Conservation (phyloP, 495 filamentous ascomycete genomes). For the Hyaloscypha bicolor region DNA sequence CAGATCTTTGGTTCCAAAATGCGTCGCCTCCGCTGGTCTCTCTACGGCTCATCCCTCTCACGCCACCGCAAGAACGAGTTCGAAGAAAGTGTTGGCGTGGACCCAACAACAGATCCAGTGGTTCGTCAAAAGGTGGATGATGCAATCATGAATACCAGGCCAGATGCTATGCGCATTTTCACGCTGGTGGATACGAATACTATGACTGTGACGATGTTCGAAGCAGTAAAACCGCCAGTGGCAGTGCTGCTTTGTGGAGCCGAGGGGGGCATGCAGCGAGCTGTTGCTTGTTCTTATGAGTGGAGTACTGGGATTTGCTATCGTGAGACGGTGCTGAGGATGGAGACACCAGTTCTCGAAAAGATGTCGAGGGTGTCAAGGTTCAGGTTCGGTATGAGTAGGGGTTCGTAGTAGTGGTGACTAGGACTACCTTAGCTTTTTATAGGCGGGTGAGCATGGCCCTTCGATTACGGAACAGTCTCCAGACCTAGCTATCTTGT, state of each 20-base stretch:
- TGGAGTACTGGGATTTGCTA: slow-evolving; percentile 28
- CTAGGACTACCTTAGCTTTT: too few species aligned
- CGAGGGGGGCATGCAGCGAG: slow-evolving; percentile 45
- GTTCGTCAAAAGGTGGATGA: background rate
- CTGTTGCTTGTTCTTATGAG: slow-evolving; percentile 37
- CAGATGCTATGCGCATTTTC: background rate
- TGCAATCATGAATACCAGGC: background rate
- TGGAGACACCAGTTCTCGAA: slow-evolving; percentile 23
- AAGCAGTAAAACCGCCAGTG: slow-evolving; percentile 39
- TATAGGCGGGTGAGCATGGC: too few species aligned
- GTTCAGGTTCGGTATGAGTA: too few species aligned
- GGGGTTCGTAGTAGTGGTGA: too few species aligned
- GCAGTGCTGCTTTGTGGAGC: slow-evolving; percentile 39
- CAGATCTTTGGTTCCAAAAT: too few species aligned
- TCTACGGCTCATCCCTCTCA: too few species aligned
- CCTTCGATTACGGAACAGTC: too few species aligned
- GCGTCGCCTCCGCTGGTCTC: too few species aligned
- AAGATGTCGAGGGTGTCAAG: too few species aligned
- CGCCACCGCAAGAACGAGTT: too few species aligned
- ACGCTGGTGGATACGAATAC: background rate
- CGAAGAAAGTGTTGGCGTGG: slow-evolving; percentile 12
- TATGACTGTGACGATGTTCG: slow-evolving; percentile 39
- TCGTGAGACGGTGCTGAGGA: slow-evolving; percentile 36
- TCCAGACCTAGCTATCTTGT: too few species aligned
- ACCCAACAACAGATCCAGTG: background rate